These are phyloP conservation scores for Pichia sp. DNA, from an alignment of 1,139 yeast genomes.

Conservation along the genomic window DNA sequence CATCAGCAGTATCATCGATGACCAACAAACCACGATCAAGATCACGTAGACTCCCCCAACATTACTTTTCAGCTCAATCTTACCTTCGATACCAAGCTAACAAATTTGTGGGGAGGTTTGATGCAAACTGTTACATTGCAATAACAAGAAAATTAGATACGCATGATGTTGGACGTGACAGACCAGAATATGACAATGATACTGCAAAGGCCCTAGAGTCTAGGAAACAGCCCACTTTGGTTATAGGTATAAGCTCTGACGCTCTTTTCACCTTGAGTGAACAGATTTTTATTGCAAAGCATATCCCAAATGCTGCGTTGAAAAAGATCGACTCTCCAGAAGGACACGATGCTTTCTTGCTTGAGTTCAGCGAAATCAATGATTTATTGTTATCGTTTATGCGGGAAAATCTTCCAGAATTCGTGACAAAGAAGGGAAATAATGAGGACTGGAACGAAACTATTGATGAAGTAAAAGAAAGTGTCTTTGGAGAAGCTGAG, in stretches of 20 bases:
- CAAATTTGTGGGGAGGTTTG: slow-evolving; percentile 83
- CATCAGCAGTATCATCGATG: slow-evolving; percentile 1
- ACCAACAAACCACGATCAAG: slow-evolving; percentile 13
- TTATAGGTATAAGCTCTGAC: slow-evolving; percentile 87
- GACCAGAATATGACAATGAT: slow-evolving; percentile 41
- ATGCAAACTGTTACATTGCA: slow-evolving; percentile 93
- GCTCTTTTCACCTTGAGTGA: slow-evolving; percentile 90
- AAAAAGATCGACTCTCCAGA: slow-evolving; percentile 85
- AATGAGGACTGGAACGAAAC: slow-evolving; percentile 51
- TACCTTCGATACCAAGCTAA: slow-evolving; percentile 90
- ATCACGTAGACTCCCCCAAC: slow-evolving; percentile 53
- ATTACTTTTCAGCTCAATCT: slow-evolving; percentile 91
- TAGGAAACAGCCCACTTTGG: slow-evolving; percentile 65
- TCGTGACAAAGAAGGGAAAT: slow-evolving; percentile 38
- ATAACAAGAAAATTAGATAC: slow-evolving; percentile 91
- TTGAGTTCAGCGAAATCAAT: slow-evolving; percentile 83
- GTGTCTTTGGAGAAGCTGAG: slow-evolving; percentile 94
- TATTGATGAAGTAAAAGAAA: slow-evolving; percentile 46
- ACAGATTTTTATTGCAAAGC: slow-evolving; percentile 73
- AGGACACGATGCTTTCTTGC: slow-evolving; percentile 93
- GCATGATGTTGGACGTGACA: slow-evolving; percentile 83
- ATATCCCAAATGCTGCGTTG: slow-evolving; percentile 62
- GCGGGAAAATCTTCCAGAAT: slow-evolving; percentile 46
- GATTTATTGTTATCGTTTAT: slow-evolving; percentile 62
- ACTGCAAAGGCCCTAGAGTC: slow-evolving; percentile 46